Evolutionary conservation across 345 rosid species (phyloP).

Genomic region (Populus nigra): DNA sequence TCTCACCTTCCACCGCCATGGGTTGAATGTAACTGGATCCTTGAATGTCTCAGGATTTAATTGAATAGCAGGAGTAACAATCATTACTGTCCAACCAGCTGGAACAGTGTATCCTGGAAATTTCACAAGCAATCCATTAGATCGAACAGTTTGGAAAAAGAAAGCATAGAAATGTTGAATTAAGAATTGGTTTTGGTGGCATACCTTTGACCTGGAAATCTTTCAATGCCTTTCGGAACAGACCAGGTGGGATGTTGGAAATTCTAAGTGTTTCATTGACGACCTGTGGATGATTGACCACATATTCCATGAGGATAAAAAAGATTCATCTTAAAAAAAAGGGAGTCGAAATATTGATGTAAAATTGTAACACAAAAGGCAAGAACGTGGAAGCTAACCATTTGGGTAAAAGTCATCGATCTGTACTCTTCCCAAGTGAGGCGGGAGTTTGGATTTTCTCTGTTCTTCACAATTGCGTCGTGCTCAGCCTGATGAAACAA

Average conservation of each 20-base stretch:
- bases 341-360: not conserved
- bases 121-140: not conserved
- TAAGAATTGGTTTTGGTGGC: not conserved
- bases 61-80: not conserved
- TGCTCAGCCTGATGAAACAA: constrained; percentile 29
- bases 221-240: constrained; percentile 31
- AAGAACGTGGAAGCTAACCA: not conserved
- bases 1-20: constrained; percentile 42
- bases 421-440: constrained; percentile 13
- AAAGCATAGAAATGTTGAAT: not conserved
- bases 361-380: not conserved
- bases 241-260: not conserved
- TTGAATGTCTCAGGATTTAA: not conserved
- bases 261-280: not conserved
- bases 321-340: not conserved
- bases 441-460: constrained; percentile 13
- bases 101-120: not conserved
- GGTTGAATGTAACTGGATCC: not conserved
- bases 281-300: not conserved
- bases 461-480: not conserved
- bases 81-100: not conserved
- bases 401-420: constrained; percentile 31
- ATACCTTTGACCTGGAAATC: constrained; percentile 26
- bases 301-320: not conserved
- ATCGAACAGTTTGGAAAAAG: not conserved